A percentile compares a stretch with the other conserved stretches of the same genome.
Evolutionary conservation across 2,329 filamentous ascomycete species (phyloP).

Genomic region (Cytospora piceicola): DNA sequence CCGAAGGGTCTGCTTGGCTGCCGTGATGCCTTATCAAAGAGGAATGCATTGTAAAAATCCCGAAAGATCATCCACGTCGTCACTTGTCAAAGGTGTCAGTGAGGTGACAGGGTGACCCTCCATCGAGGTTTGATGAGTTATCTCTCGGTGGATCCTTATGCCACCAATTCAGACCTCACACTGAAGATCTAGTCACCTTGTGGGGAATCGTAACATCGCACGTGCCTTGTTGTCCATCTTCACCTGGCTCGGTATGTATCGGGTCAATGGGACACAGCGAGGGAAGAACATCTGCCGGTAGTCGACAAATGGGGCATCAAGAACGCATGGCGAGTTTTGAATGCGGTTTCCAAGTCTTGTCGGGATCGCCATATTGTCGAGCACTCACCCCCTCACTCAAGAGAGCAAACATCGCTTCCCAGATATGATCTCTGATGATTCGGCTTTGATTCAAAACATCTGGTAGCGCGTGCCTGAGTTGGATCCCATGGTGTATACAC

Average conservation of each 20-base stretch:
- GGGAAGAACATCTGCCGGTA: slow-evolving; percentile 22
- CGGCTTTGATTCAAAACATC: background rate
- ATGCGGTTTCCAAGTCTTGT: slow-evolving; percentile 5
- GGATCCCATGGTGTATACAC: background rate
- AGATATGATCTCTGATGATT: background rate
- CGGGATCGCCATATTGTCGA: background rate
- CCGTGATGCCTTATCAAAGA: background rate
- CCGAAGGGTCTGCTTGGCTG: background rate
- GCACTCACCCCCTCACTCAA: background rate
- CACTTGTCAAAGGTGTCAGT: slow-evolving; percentile 3
- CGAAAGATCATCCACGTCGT: background rate
- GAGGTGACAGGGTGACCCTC: slow-evolving; percentile 8
- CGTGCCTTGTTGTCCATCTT: slow-evolving; percentile 27
- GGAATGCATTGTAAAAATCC: background rate
- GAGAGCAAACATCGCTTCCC: slow-evolving; percentile 5
- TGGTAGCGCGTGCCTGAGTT: background rate
- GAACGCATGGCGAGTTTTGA: slow-evolving; percentile 12
- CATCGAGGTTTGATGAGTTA: slow-evolving; percentile 12
- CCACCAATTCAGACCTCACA: slow-evolving; percentile 17
- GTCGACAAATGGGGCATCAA: slow-evolving; percentile 15
- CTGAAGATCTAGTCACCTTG: slow-evolving; percentile 17
- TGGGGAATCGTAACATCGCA: slow-evolving; percentile 30
- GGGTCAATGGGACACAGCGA: slow-evolving; percentile 12
- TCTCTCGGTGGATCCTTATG: slow-evolving; percentile 14
- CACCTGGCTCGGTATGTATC: slow-evolving; percentile 17